Evolutionary conservation across 2,329 filamentous ascomycete species (phyloP), one percentile per base, ranked within the genome.

Genomic region (Ophiostoma australiae): DNA sequence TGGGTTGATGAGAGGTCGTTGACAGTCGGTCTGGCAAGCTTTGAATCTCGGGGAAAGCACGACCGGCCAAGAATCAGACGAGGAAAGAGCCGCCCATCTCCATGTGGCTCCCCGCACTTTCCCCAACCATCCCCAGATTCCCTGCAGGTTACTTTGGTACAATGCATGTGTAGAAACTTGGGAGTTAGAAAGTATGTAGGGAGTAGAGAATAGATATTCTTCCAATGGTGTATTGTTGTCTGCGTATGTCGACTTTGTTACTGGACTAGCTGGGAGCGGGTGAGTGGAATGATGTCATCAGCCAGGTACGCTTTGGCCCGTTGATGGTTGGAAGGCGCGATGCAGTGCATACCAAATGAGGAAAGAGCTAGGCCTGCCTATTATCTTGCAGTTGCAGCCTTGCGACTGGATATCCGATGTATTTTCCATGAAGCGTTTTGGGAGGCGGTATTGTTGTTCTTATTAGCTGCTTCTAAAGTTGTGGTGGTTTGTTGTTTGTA

Each of bases 41-140:
- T 61, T 33, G 13, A 10, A 27, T 4, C 23, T 5, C 15, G n/a
- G 63, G 33, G 63, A 66, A 23, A n/a, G 10, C 63, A 66, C 33
- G 63, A 39, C 63, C 63, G 63, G 63, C 63, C 35, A n/a, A 23
- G 20, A 39, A 39, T 35, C 17, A 20, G 10, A 39, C 20, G 63
- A 66, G 63, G 63, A 27, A 66, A 17, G 58, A 65, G 33, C 61
- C 33, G 33, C 5, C 31, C 61, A 66, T 37, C 7, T 66, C 31
- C 61, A 66, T 37, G 63, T 66, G 33, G 63, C 33, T 66, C 63
- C 35, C 63, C 63, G 63, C 63, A 39, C 35, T 66, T 65, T 39
- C 63, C 63, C 63, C 20, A 39, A 66, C 33, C 20, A 39, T 65
- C 63, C 63, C 63, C 63, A 39, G 33, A 66, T 13, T n/a, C n/a